Base-by-base conservation (phyloP, 1,284 basidiomycete species). In the Leccinum ponderosum region DNA sequence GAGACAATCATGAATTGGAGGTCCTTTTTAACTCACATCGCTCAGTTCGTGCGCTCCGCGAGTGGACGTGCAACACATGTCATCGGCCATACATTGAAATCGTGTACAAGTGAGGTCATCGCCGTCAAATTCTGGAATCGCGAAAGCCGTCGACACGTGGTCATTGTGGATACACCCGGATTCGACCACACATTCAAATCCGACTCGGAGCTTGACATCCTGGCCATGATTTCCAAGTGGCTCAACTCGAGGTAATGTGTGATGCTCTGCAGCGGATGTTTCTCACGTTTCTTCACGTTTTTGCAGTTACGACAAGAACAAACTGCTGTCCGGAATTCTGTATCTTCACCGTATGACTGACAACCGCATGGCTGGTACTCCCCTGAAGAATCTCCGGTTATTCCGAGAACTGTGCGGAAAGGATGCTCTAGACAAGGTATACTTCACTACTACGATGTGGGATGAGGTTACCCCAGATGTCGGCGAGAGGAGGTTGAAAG, bases 321-420 rank as follows among this genome's bases (percentile, higher is more conserved):
- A 55, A 33, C 31, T 70, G 14, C 67, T 83, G 5, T 71, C 75
- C 11, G 81, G 80, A 0, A 70, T 83, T 54, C 69, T 83, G 17
- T 83, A 82, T 66, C 69, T 82, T 61, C 81, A 83, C 55, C 76
- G 77, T 5, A 83, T 83, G 56, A 75, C 78, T 20, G 80, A 82
- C 65, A 72, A 73, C 62, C 74, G 80, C 8, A 73, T 83, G 58
- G 76, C 76, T 3, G 78, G 80, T 3, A 75, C 77, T 27, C 76
- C 77, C 6, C 63, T 71, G 9, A 75, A 77, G 29, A 81, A 78
- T 63, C 78, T 81, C 60, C 68, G 68, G 25, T 71, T 80, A 64
- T 80, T 82, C 65, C 66, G 74, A 33, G 72, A 75, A 56, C 68
- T 83, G 6, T 83, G 80, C 58, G 81, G 81, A 0, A 76, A 78